Evolutionary conservation across 768 basidiomycete species (phyloP), one percentile per base, ranked within the genome.

Genomic region (Crepidotus variabilis): DNA sequence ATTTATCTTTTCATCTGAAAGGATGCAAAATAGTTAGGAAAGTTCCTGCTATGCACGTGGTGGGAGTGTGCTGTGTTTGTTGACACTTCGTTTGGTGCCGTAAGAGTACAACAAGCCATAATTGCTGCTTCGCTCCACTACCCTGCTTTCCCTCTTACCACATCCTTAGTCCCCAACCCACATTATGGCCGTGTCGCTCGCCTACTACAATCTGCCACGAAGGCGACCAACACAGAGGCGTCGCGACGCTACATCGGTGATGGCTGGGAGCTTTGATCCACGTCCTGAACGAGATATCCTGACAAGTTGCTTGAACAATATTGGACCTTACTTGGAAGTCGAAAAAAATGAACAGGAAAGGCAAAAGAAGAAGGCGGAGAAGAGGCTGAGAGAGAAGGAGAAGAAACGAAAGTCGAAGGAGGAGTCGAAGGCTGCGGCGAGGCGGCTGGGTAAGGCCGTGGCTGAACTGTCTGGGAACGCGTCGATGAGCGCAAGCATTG

Each of bases 241-340:
- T 18, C 86, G 90, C 57, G 86, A 81, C 49, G 90, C 90, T 46
- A 92, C 90, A 7, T 68, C 84, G 8, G 86, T 92, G 43, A 81
- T 91, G 71, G 84, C 88, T 0, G 90, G 90, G 61, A 73, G 78
- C 66, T 90, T 89, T 69, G 90, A 92, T 73, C 68, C 77, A 5
- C 78, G 78, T 18, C 84, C 86, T 0, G 66, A 78, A 35, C 81
- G 90, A 67, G 89, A 92, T 71, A 88, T 87, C 60, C 77, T 92
- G 61, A 92, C 90, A 13, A 88, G 86, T 69, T 69, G 91, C 50
- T 74, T 92, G 64, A 91, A 91, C 64, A 88, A 89, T 51, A 86
- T 90, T 28, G 79, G 78, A 0, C 81, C 81, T 6, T 86, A 89
- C 69, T 78, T 81, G 58, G 78, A 72, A 14, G 80, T 84, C 23